Evolutionary conservation across 78 protist species (phyloP), one percentile per base, ranked within the genome.

Genomic region (Thecamonas trahens): DNA sequence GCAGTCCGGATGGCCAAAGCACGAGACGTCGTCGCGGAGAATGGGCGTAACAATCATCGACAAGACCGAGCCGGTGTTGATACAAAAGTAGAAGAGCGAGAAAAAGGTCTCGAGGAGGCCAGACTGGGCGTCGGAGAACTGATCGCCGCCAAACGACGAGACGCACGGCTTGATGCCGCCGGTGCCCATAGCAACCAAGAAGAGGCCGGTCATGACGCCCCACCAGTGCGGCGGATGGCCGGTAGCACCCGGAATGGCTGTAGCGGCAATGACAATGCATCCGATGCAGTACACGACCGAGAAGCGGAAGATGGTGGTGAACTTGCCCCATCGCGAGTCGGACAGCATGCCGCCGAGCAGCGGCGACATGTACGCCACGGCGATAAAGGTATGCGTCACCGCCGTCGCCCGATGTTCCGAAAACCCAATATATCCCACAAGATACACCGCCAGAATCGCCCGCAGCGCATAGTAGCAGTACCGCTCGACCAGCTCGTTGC

Each of bases 111-210:
- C 32, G 26, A 81, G 52, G 3, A 62, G 31, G 35, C 18, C 24
- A 55, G 70, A 20, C 50, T 65, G 78, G 38, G 65, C 59, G 3
- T 39, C 6, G 1, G 72, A 57, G 35, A 87, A 54, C 53, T 87
- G 92, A 26, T 87, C 92, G 42, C 85, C 92, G 26, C 76, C 71
- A 28, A 87, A 79, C 28, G 84, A 59, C 1, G 76, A 45, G 8
- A 74, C 82, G 3, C 74, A 60, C 24, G 67, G 67, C 42, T 70
- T 78, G 47, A 78, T 78, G 44, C 86, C 92, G 11, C 92, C 92
- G 1, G 92, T 87, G 57, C 92, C 88, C 4, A 82, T 18, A 6
- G 87, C 88, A 26, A 87, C 65, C 37, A 87, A 44, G 0, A 24
- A 34, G 17, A 87, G 60, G 31, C 88, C 92, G 6, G 35, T 1